These are phyloP conservation scores for Niveomyces coronatus DNA, from an alignment of 2,329 filamentous ascomycete species.

Conservation along the genomic window DNA sequence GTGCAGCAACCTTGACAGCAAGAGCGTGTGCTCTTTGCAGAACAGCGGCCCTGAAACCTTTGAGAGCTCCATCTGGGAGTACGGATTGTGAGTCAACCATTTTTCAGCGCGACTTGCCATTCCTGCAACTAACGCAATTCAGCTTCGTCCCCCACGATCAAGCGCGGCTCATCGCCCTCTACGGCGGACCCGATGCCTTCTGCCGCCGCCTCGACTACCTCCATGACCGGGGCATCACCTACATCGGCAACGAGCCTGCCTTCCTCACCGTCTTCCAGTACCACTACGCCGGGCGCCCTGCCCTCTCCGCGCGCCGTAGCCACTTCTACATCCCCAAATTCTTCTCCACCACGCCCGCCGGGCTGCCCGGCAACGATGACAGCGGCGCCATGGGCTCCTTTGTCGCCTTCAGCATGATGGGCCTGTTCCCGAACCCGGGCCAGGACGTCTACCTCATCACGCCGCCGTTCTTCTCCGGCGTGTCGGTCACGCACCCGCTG, in stretches of 20 bases:
- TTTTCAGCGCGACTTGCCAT: too few species aligned
- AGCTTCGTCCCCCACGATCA: slow-evolving; percentile 46
- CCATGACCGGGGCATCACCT: slow-evolving; percentile 53
- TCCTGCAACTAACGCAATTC: too few species aligned
- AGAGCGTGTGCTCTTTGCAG: slow-evolving; percentile 49
- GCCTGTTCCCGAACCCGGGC: slow-evolving; percentile 57
- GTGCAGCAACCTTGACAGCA: slow-evolving; percentile 45
- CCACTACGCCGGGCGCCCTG: slow-evolving; percentile 58
- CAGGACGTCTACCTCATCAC: slow-evolving; percentile 64
- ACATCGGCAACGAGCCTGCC: slow-evolving; percentile 52
- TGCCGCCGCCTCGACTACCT: slow-evolving; percentile 51
- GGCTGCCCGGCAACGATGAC: slow-evolving; percentile 62
- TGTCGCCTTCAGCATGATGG: slow-evolving; percentile 56
- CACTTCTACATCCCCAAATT: slow-evolving; percentile 56
- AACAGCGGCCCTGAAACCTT: slow-evolving; percentile 58
- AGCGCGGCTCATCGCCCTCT: slow-evolving; percentile 42
- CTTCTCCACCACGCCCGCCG: slow-evolving; percentile 48
- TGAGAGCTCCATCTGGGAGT: slow-evolving; percentile 63
- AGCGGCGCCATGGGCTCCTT: slow-evolving; percentile 62
- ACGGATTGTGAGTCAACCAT: slow-evolving; percentile 50
- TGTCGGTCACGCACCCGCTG: slow-evolving; percentile 45
- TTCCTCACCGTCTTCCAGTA: slow-evolving; percentile 59
- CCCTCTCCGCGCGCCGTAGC: slow-evolving; percentile 38
- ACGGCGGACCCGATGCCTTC: slow-evolving; percentile 50
- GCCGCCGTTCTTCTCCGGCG: slow-evolving; percentile 53